Evolutionary conservation across 495 filamentous ascomycete species (phyloP).

Genomic region (Tuber brumale): DNA sequence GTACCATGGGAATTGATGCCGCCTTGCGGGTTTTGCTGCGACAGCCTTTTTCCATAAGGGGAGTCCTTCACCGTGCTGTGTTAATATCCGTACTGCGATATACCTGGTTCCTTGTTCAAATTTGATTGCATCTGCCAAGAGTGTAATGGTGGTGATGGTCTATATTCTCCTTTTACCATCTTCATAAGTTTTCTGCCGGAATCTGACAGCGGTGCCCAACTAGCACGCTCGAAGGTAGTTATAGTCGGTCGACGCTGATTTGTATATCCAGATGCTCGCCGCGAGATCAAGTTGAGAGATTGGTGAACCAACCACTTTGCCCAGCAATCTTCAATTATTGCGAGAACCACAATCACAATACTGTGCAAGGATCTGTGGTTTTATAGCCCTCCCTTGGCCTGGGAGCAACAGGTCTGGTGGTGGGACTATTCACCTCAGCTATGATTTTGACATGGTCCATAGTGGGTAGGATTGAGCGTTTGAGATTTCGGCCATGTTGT

Average conservation of each 20-base stretch:
- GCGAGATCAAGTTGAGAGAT: too few relatives aligned
- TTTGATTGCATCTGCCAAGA: not conserved
- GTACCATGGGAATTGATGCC: not conserved
- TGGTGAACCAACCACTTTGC: too few relatives aligned
- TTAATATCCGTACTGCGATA: not conserved
- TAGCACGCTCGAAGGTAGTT: not conserved
- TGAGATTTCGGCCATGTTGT: too few relatives aligned
- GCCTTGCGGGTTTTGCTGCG: not conserved
- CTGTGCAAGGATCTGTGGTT: too few relatives aligned
- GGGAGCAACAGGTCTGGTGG: too few relatives aligned
- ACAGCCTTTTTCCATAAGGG: not conserved
- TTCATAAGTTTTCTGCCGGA: not conserved
- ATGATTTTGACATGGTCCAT: too few relatives aligned
- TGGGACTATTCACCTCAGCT: too few relatives aligned
- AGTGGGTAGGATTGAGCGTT: too few relatives aligned
- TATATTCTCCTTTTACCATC: not conserved
- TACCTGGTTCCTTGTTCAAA: not conserved
- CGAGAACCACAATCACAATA: too few relatives aligned
- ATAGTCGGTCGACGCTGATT: not conserved
- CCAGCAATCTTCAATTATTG: too few relatives aligned
- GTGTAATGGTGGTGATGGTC: not conserved
- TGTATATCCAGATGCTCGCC: not conserved
- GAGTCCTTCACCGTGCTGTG: not conserved
- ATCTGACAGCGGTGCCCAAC: not conserved
- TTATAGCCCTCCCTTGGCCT: too few relatives aligned